These are phyloP conservation scores for Olyra latifolia DNA, from an alignment of 176 grass and related monocot species.

Conservation along the genomic window DNA sequence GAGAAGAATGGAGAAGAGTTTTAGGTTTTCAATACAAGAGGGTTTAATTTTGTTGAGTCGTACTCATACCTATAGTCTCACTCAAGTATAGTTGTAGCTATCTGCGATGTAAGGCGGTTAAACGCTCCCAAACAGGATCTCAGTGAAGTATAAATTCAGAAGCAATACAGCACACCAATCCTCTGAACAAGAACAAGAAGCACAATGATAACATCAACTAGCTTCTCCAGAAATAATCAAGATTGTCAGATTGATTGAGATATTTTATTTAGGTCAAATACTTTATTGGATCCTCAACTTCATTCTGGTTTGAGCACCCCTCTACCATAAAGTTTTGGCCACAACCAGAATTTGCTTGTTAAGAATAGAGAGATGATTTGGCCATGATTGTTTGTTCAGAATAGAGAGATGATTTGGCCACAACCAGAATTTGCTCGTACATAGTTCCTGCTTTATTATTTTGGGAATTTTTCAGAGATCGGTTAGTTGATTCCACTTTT, in stretches of 20 bases:
- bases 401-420: neutral
- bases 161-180: neutral
- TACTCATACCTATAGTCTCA: neutral
- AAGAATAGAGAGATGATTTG: no score
- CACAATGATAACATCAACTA: neutral
- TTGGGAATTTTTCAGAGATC: neutral
- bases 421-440: neutral
- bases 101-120: neutral
- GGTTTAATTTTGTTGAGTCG: neutral
- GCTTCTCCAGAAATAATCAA: neutral
- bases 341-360: no score
- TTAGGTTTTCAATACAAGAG: neutral
- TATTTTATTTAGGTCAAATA: neutral
- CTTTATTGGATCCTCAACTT: neutral
- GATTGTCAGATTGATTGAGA: neutral
- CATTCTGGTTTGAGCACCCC: neutral
- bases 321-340: neutral
- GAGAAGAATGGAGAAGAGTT: neutral
- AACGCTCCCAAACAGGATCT: neutral
- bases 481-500: constrained; percentile 7
- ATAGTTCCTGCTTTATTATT: neutral
- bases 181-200: constrained; percentile 10
- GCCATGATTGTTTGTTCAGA: no score
- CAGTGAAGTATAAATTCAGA: neutral
- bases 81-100: neutral